Evolutionary conservation across 2,329 filamentous ascomycete species (phyloP), one percentile per base, ranked within the genome.

Genomic region (Elsinoe batatas): DNA sequence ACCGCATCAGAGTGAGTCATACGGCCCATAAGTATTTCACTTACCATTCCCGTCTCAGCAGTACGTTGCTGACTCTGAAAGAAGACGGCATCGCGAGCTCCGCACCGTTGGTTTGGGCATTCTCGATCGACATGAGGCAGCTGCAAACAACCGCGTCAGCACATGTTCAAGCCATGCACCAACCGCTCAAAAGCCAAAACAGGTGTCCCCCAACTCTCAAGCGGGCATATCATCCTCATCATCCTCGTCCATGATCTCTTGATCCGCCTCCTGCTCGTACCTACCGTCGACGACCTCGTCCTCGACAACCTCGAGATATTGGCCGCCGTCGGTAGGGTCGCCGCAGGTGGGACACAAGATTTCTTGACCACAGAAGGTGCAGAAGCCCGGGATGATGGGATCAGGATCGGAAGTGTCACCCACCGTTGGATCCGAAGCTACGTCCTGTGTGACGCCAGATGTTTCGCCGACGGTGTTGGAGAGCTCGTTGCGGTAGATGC

Each of bases 61-160:
- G 87, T 95, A 72, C 93, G 87, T 76, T 97, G 91, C 70, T 98
- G 93, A 59, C 91, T 96, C 76, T 98, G 93, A 77, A 98, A 98
- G 76, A 95, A 98, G 58, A 98, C 94, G 44, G 91, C 90, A 74
- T 97, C 91, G 64, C 83, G 82, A 71, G 93, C 87, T 62, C 81
- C 79, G 77, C 94, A 98, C 63, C 57, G 37, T 32, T 51, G 30
- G 33, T 78, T 80, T 53, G 90, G 89, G 74, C 93, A 98, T 58
- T 80, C 79, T 73, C 87, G 89, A 69, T 89, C 88, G 65, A 89
- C 85, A 66, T 91, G 85, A 61, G 93, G 93, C 71, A 97, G 87
- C 91, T 96, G 64, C 63, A 64, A 61, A 56, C 47, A 59, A 56
- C 61, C 56, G 60, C 61, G 65, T 69, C 67, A 69, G 67, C 65